These are phyloP conservation scores for Yamadazyma diospyri DNA, from an alignment of 1,139 yeast genomes.

Conservation along the genomic window DNA sequence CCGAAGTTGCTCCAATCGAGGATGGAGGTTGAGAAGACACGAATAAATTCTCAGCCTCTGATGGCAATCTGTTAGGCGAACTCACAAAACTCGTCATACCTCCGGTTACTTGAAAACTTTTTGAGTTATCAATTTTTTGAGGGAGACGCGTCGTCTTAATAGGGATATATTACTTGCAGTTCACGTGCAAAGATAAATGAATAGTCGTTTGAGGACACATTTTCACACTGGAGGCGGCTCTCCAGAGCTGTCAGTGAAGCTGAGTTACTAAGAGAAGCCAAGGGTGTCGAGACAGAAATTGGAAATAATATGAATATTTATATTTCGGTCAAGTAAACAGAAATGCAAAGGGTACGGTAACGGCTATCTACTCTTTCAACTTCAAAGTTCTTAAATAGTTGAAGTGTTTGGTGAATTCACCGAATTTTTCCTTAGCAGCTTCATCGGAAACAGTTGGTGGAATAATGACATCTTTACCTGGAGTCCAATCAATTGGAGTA, in stretches of 20 bases:
- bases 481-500: constrained; percentile 85
- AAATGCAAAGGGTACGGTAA: not conserved
- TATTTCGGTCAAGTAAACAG: not conserved
- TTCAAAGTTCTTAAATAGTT: constrained; percentile 73
- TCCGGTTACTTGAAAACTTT: not conserved
- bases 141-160: constrained; percentile 5
- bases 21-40: constrained; percentile 45
- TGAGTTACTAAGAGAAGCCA: no score
- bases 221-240: no score
- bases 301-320: no score
- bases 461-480: constrained; percentile 82
- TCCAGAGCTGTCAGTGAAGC: no score
- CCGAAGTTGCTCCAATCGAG: constrained; percentile 35
- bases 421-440: constrained; percentile 76
- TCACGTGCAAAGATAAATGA: not conserved
- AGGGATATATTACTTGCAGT: constrained; percentile 8
- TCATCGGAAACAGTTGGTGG: constrained; percentile 70
- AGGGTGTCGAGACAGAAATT: no score
- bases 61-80: constrained; percentile 44
- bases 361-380: constrained; percentile 7
- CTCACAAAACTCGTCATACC: constrained; percentile 47
- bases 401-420: constrained; percentile 74
- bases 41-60: constrained; percentile 44
- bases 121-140: constrained; percentile 1
- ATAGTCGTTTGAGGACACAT: no score